Percentiles rank a stretch among this genome's conserved stretches.
Conservation (phyloP, 345 rosid genomes). For the Populus alba region DNA sequence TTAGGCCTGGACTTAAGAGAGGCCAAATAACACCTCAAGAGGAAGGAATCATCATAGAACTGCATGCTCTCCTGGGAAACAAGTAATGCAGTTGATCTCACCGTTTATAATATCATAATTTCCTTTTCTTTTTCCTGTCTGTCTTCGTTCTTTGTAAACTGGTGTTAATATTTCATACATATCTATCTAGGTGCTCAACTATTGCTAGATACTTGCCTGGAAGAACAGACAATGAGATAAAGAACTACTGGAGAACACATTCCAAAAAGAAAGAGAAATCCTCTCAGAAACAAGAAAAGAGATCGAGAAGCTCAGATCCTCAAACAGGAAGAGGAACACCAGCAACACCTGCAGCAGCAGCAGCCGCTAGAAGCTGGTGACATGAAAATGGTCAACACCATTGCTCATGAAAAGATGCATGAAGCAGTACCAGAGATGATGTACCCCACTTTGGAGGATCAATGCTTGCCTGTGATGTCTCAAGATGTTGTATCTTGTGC, state of each 20-base stretch:
- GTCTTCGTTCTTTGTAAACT: background rate
- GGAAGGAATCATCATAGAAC: slow-evolving; percentile 75
- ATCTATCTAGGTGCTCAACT: slow-evolving; percentile 68
- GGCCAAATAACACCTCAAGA: slow-evolving; percentile 80
- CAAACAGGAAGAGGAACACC: slow-evolving; percentile 25
- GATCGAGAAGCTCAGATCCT: slow-evolving; percentile 29
- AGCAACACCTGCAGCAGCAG: slow-evolving; percentile 9
- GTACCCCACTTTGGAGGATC: slow-evolving; percentile 30
- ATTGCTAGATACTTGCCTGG: slow-evolving; percentile 90
- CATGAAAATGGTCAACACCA: background rate
- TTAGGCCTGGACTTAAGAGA: slow-evolving; percentile 83
- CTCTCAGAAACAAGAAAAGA: slow-evolving; percentile 30
- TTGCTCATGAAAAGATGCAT: background rate
- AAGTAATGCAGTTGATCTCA: slow-evolving; percentile 42
- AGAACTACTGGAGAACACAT: slow-evolving; percentile 93
- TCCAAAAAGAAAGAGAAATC: slow-evolving; percentile 57
- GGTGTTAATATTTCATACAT: background rate
- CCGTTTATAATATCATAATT: background rate
- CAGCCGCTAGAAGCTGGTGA: slow-evolving; percentile 8
- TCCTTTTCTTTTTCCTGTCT: background rate
- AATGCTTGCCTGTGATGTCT: slow-evolving; percentile 29
- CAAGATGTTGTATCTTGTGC: slow-evolving; percentile 28
- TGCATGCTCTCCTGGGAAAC: slow-evolving; percentile 88
- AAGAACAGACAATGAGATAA: slow-evolving; percentile 91
- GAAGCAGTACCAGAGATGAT: slow-evolving; percentile 14